These are phyloP conservation scores for Termitomyces sp. DNA, from an alignment of 768 basidiomycete species.

Conservation along the genomic window DNA sequence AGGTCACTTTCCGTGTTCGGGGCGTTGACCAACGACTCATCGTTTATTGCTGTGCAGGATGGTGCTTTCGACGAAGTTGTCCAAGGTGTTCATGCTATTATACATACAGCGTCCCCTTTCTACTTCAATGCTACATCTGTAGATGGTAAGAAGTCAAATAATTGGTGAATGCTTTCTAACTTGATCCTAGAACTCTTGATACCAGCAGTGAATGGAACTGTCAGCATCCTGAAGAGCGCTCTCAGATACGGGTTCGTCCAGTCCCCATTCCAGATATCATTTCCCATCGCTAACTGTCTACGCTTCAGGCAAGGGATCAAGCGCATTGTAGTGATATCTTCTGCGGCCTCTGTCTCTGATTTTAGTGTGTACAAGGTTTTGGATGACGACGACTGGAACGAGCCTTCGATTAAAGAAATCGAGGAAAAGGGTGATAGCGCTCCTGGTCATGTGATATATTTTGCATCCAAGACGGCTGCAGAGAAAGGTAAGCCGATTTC, in stretches of 20 bases:
- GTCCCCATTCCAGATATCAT: no score
- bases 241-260: slow-evolving; percentile 44
- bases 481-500: slow-evolving; percentile 36
- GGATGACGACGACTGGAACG: slow-evolving; percentile 57
- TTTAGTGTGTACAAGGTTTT: slow-evolving; percentile 22
- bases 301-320: slow-evolving; percentile 28
- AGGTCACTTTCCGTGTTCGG: slow-evolving; percentile 2
- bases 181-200: slow-evolving; percentile 46
- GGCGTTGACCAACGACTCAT: not conserved
- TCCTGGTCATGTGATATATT: slow-evolving; percentile 7
- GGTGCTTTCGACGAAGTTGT: slow-evolving; percentile 70
- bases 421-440: slow-evolving; percentile 46
- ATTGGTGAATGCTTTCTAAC: not conserved
- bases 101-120: slow-evolving; percentile 59
- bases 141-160: slow-evolving; percentile 8
- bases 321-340: slow-evolving; percentile 60
- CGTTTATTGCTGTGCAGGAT: slow-evolving; percentile 24
- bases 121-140: slow-evolving; percentile 38
- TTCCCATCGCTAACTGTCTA: not conserved
- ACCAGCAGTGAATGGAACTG: slow-evolving; percentile 71
- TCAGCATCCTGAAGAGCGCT: slow-evolving; percentile 54
- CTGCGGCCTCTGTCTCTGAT: slow-evolving; percentile 41
- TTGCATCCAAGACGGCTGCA: slow-evolving; percentile 52
- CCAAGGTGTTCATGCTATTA: slow-evolving; percentile 59
- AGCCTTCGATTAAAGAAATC: slow-evolving; percentile 39